Evolutionary conservation across 768 basidiomycete genomes (phyloP).

Genomic region (Pulveroboletus sp.): DNA sequence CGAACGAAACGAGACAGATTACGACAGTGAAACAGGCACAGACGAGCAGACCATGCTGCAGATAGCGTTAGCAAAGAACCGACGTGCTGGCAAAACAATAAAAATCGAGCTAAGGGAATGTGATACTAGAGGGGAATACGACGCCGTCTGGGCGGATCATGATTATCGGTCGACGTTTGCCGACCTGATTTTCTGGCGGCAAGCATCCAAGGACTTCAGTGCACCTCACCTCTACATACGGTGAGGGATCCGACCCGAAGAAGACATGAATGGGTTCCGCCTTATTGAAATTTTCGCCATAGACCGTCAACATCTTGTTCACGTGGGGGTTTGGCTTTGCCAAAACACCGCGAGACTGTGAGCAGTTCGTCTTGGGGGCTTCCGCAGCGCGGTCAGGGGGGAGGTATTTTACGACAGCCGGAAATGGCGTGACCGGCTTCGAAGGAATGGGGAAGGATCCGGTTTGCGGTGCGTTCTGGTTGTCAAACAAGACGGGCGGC

Average conservation of each 20-base stretch:
- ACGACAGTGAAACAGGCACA: slow-evolving; percentile 18
- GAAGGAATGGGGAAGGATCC: slow-evolving; percentile 75
- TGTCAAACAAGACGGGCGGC: slow-evolving; percentile 78
- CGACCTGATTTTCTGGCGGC: slow-evolving; percentile 62
- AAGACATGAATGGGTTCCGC: slow-evolving; percentile 76
- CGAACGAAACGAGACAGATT: slow-evolving; percentile 14
- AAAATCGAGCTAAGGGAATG: slow-evolving; percentile 60
- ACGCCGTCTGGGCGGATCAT: slow-evolving; percentile 82
- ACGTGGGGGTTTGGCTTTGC: slow-evolving; percentile 76
- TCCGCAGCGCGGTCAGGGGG: slow-evolving; percentile 85
- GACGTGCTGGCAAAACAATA: slow-evolving; percentile 9
- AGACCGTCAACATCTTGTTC: slow-evolving; percentile 77
- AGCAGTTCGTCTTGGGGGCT: slow-evolving; percentile 68
- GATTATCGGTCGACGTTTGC: slow-evolving; percentile 73
- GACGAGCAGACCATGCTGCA: slow-evolving; percentile 27
- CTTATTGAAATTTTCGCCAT: slow-evolving; percentile 88
- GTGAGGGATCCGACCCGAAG: slow-evolving; percentile 82
- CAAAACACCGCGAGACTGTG: slow-evolving; percentile 60
- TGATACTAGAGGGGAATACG: slow-evolving; percentile 76
- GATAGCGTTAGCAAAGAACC: slow-evolving; percentile 20
- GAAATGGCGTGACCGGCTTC: slow-evolving; percentile 83
- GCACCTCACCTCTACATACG: slow-evolving; percentile 84
- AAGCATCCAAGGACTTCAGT: slow-evolving; percentile 80
- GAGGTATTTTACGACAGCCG: slow-evolving; percentile 84
- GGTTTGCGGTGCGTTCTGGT: slow-evolving; percentile 64